Evolutionary conservation across 2,329 filamentous ascomycete species (phyloP), one percentile per base, ranked within the genome.

Genomic region (Diaporthe eres): DNA sequence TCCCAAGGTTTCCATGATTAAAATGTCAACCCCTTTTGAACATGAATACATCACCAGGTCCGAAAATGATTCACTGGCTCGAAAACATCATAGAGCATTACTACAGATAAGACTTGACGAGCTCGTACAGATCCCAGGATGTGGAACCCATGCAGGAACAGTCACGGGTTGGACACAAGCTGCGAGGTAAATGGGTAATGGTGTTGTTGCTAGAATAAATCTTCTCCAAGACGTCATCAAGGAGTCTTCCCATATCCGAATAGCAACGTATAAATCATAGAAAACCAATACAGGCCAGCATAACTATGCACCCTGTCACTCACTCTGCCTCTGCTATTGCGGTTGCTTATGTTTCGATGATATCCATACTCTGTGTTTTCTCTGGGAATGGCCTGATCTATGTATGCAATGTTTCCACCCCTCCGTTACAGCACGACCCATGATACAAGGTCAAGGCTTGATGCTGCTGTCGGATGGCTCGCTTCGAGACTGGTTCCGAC

Each of bases 401-500:
- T 53, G 47, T n/a, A 74, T 76, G n/a, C 57, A n/a, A 47, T 42
- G 15, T 47, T 51, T 7, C 39, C 42, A 55, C 8, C 25, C 3
- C 9, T 42, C 22, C 37, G 34, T 44, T 9, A 37, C n/a, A 42
- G 17, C 44, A 37, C 22, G 25, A 12, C 25, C 22, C 15, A n/a
- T 37, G 15, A 53, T 17, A 37, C 4, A 42, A 42, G 17, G 3
- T 49, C 57, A 76, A 47, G 47, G 44, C 22, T 44, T 74, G 28
- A 51, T 49, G 55, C 44, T 67, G 71, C 72, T 77, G 58, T 76
- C 77, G 53, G 55, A 78, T 47, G 86, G 86, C 78, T 89, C 87
- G 77, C 87, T 89, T 79, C 85, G 88, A 63, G 86, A 88, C 76
- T 88, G 85, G 31, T 85, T 81, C 51, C 86, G 83, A n/a, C 86